Evolutionary conservation across 805 yeast genomes (phyloP), one percentile per base, ranked within the genome.

Genomic region (Hanseniaspora thailandica): DNA sequence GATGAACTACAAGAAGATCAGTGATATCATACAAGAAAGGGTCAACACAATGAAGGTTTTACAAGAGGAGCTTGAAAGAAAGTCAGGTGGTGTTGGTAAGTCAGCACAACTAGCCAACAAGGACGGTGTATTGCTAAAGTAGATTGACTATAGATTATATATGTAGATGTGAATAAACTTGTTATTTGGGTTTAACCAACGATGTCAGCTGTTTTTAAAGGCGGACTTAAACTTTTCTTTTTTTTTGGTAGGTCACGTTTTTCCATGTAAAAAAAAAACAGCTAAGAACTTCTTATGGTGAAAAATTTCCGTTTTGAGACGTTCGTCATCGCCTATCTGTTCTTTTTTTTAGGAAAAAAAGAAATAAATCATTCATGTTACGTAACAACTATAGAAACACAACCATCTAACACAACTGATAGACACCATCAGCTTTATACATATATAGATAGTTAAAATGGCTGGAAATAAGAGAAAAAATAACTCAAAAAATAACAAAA

Each of bases 1-100:
- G 55, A 76, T 75, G 57, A 96, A 93, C 65, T 74, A 86, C 5
- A 75, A 74, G 17, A 87, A 87, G 61, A 74, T 90, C 57, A 81
- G 81, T 58, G 78, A 75, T 26, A 81, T 93, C 25, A 81, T 90
- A 55, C 78, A 78, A 54, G 88, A 83, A 62, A 90, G 53, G 34
- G 35, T 36, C 10, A 41, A 41, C 19, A 49, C 53, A 22, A 41
- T 49, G 17, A 89, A 68, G 71, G 80, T 52, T 78, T 78, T 38
- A 61, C 66, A 10, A 60, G 47, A 49, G 17, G 53, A 49, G 26
- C 35, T 49, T 10, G 41, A 35, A 20, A 49, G 44, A 41, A 49
- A 41, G 15, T 15, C 35, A 10, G 47, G 53, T 17, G 45, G 30
- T n/a, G 33, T 36, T 23, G 47, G 47, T 8, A 31, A 33, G 6